Conservation (phyloP, 768 basidiomycete species). For the Calocera viscosa region DNA sequence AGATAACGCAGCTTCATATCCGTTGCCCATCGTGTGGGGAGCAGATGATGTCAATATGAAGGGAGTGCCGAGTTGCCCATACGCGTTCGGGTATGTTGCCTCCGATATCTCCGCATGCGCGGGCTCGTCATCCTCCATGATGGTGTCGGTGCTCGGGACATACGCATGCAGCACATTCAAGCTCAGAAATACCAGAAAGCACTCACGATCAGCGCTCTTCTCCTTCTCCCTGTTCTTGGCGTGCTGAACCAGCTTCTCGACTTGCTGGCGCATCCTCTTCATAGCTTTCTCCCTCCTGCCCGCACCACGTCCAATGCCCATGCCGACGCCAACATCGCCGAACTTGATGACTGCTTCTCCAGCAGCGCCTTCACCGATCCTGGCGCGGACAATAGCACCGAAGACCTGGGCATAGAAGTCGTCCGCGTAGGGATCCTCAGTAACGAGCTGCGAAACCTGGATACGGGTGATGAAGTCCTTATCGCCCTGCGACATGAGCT, state of each 20-base stretch:
- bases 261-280: constrained; percentile 80
- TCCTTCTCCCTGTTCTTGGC: constrained; percentile 77
- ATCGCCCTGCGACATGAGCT: constrained; percentile 94
- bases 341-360: constrained; percentile 79
- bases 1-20: background rate
- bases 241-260: constrained; percentile 89
- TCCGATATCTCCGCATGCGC: background rate
- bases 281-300: constrained; percentile 70
- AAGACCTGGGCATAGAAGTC: constrained; percentile 99
- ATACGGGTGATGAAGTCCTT: constrained; percentile 99
- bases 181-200: constrained; percentile 28
- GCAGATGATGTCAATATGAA: background rate
- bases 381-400: constrained; percentile 67
- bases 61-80: background rate
- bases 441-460: constrained; percentile 95
- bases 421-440: constrained; percentile 91
- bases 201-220: constrained; percentile 40
- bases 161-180: background rate
- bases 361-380: constrained; percentile 50
- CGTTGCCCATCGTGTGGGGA: background rate
- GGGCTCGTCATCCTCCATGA: background rate
- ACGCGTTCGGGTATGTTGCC: background rate
- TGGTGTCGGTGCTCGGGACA: background rate
- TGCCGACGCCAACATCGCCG: constrained; percentile 70
- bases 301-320: constrained; percentile 61